Evolutionary conservation across 1,284 basidiomycete species (phyloP).

Genomic region (Agaricales sp.): DNA sequence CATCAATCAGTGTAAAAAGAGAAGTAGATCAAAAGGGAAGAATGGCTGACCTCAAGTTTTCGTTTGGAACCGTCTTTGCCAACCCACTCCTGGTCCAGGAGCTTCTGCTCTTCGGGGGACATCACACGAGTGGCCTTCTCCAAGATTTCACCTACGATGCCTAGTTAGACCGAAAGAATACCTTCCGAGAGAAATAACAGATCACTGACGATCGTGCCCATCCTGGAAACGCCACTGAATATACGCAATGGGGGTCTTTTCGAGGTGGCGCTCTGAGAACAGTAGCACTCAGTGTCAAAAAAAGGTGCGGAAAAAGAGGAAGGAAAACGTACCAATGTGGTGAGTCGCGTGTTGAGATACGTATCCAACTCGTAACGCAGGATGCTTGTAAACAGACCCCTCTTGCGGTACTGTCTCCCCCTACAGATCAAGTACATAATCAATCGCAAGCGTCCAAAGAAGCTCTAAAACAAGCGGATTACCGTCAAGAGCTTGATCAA

Average conservation of each 20-base stretch:
- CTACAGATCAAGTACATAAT: slow-evolving; percentile 26
- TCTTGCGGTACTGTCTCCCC: slow-evolving; percentile 92
- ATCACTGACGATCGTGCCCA: slow-evolving; percentile 83
- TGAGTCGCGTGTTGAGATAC: slow-evolving; percentile 98
- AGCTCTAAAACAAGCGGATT: slow-evolving; percentile 15
- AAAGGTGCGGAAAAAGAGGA: slow-evolving; percentile 7
- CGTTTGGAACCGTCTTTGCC: slow-evolving; percentile 89
- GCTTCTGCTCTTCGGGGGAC: slow-evolving; percentile 77
- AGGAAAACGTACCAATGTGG: slow-evolving; percentile 58
- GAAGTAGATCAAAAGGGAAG: slow-evolving; percentile 4
- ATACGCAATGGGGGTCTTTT: slow-evolving; percentile 92
- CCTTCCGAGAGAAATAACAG: slow-evolving; percentile 7
- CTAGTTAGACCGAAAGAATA: no score
- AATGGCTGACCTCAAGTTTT: slow-evolving; percentile 68
- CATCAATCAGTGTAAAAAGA: slow-evolving; percentile 7
- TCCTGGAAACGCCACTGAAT: slow-evolving; percentile 99
- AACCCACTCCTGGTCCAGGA: slow-evolving; percentile 84
- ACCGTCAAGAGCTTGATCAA: slow-evolving; percentile 93
- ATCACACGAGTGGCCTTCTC: slow-evolving; percentile 90
- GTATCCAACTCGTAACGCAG: slow-evolving; percentile 91
- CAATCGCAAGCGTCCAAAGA: slow-evolving; percentile 10
- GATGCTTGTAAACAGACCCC: slow-evolving; percentile 94
- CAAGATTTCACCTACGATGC: slow-evolving; percentile 65
- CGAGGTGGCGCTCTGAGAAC: slow-evolving; percentile 73
- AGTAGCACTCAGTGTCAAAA: no score